These are phyloP conservation scores for Chalciporus chontae DNA, from an alignment of 768 basidiomycete genomes.

Conservation along the genomic window DNA sequence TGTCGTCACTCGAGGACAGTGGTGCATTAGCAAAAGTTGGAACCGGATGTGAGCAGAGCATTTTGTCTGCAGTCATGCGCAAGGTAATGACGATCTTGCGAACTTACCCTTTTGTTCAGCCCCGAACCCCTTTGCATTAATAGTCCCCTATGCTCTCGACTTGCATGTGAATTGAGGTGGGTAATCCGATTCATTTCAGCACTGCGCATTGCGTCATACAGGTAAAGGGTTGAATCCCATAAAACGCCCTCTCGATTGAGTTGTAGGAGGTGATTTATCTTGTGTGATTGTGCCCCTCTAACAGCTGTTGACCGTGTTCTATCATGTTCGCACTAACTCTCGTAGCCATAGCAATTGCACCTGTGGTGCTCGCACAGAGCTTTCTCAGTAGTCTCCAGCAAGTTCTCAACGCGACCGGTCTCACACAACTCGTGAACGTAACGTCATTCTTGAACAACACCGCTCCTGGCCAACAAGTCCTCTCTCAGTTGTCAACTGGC, in stretches of 20 bases:
- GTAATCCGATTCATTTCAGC: neutral
- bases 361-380: slow-evolving; percentile 31
- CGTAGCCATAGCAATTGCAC: slow-evolving; percentile 20
- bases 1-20: too few relatives aligned
- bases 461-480: slow-evolving; percentile 39
- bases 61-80: too few relatives aligned
- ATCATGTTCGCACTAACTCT: slow-evolving; percentile 20
- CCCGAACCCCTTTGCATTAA: neutral
- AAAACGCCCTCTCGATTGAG: neutral
- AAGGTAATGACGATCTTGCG: too few relatives aligned
- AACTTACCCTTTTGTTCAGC: neutral
- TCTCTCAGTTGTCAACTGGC: slow-evolving; percentile 41
- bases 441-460: slow-evolving; percentile 43
- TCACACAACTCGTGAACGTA: slow-evolving; percentile 40
- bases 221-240: neutral
- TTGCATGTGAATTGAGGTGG: slow-evolving; percentile 3
- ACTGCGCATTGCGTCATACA: slow-evolving; percentile 31
- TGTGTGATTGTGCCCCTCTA: neutral
- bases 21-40: too few relatives aligned
- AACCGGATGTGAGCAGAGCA: too few relatives aligned
- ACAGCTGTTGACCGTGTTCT: neutral
- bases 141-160: neutral
- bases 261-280: neutral
- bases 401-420: slow-evolving; percentile 37
- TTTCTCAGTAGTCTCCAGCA: slow-evolving; percentile 32